Base-by-base conservation (phyloP, 2,329 filamentous ascomycete genomes). In the Chalaropsis ovoidea region DNA sequence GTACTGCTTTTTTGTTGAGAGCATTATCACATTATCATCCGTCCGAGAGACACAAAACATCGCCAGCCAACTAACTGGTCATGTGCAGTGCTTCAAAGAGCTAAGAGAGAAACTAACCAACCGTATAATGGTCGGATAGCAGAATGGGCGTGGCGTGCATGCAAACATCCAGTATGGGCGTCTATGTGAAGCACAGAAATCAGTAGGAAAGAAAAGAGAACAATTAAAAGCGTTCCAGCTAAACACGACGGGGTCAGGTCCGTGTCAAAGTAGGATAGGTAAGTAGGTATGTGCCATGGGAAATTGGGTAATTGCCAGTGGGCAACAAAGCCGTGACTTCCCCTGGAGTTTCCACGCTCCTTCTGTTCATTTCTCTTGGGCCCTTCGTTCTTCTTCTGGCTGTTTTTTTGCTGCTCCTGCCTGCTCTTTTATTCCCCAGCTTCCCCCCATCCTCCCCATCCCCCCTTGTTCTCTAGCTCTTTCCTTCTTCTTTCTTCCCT, bases 361-460 rank as follows among this genome's bases (percentile, higher is more conserved):
- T 47, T 47, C 43, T 42, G 7, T 15, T 19, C 13, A 13, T 41
- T 31, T 60, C 35, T 39, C 35, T 39, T 39, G 31, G 31, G 31
- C 31, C 31, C 31, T 41, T 47, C 10, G 6, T 31, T 47, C 17
- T 19, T 15, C 17, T n/a, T 15, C 10, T 62, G 17, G 15, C 27
- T 62, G 31, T 45, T 41, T 58, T 35, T 27, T 10, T 17, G 41
- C 11, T 17, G n/a, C 47, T 58, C 41, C 42, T 62, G 39, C 61
- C 27, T 49, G 42, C 27, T 39, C 45, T 47, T 62, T 62, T 62
- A 62, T 62, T 64, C 49, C 15, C 62, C 19, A 47, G 45, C 39
- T 52, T 56, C 47, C 49, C 49, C 61, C 42, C n/a, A 19, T 35
- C 24, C 43, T 24, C 61, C 61, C 24, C 19, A 10, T 49, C 31